These are phyloP conservation scores for Cyberlindnera maritima DNA, from an alignment of 805 yeast species.

Conservation along the genomic window DNA sequence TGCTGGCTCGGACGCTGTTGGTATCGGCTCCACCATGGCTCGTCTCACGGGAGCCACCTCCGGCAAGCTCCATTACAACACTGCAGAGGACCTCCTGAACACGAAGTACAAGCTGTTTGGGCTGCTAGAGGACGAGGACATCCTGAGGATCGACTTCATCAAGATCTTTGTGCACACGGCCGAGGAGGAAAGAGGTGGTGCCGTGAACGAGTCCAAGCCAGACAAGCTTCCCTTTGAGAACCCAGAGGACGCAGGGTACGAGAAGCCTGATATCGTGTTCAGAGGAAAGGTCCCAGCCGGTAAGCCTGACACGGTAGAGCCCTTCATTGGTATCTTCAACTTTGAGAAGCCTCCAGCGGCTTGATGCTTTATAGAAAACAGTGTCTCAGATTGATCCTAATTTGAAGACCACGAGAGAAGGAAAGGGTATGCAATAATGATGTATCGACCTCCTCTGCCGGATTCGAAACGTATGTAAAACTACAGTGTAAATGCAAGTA, in stretches of 20 bases:
- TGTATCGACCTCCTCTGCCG: too few relatives aligned
- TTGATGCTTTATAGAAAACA: not conserved
- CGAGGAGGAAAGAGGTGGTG: conserved; percentile 9
- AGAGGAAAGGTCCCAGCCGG: conserved; percentile 53
- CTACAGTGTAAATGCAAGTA: not conserved
- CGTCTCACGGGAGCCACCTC: conserved; percentile 49
- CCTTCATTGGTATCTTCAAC: conserved; percentile 53
- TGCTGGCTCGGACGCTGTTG: conserved; percentile 47
- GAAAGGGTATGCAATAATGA: too few relatives aligned
- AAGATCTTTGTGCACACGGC: conserved; percentile 35
- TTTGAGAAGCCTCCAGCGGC: conserved; percentile 36
- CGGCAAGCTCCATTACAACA: conserved; percentile 49
- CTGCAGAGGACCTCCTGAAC: conserved; percentile 42
- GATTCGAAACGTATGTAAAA: not conserved
- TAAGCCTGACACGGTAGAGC: conserved; percentile 48
- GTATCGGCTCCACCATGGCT: conserved; percentile 57
- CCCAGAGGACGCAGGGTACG: conserved; percentile 38
- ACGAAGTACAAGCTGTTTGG: conserved; percentile 50
- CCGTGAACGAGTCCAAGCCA: conserved; percentile 7
- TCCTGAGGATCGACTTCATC: conserved; percentile 49
- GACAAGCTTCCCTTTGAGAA: conserved; percentile 24
- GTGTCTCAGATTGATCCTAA: not conserved
- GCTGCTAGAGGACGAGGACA: conserved; percentile 43
- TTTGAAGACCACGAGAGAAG: too few relatives aligned
- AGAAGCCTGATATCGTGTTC: conserved; percentile 46